Evolutionary conservation across 768 basidiomycete species (phyloP), one percentile per base, ranked within the genome.

Genomic region (Hericium alpestre): DNA sequence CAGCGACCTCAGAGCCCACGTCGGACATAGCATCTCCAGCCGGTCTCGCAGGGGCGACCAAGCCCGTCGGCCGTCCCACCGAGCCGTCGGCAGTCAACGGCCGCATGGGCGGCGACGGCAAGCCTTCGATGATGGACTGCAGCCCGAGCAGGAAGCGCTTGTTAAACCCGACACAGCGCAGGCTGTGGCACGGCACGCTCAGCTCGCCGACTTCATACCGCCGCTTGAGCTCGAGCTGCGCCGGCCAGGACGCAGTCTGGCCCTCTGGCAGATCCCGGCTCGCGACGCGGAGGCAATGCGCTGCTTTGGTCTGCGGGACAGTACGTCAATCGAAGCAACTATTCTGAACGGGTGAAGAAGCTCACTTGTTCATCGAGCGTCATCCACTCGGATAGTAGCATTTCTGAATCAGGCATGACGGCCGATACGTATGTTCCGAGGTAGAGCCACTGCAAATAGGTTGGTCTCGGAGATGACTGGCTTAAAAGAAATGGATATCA

Each of bases 341-440:
- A 12, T 2, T 8, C 56, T 41, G 22, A 23, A 22, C 37, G 18
- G 25, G n/a, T 40, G 16, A n/a, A 11, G 13, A 12, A 15, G 52
- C 60, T 16, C 20, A 69, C 70, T 60, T 65, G 55, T n/a, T 70
- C 67, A 39, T 70, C 67, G 7, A 70, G 64, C 12, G 54, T 55
- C 55, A 66, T 59, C 70, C 69, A 71, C 58, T 70, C 70, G 10
- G 67, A 66, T 16, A 70, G 54, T 6, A 57, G 54, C 70, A 71
- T 71, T 13, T 67, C 64, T 38, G 58, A 49, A 2, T 61, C 65
- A 0, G 58, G 37, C 10, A 71, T 51, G 38, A 50, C 43, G 1
- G 57, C 59, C 46, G 56, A 64, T 9, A 56, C 16, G 59, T 69
- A 70, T 22, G 60, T 56, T 0, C 69, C 70, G 7, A 66, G 59